Evolutionary conservation across 345 rosid species (phyloP), one percentile per base, ranked within the genome.

Genomic region (Camelina hispida): DNA sequence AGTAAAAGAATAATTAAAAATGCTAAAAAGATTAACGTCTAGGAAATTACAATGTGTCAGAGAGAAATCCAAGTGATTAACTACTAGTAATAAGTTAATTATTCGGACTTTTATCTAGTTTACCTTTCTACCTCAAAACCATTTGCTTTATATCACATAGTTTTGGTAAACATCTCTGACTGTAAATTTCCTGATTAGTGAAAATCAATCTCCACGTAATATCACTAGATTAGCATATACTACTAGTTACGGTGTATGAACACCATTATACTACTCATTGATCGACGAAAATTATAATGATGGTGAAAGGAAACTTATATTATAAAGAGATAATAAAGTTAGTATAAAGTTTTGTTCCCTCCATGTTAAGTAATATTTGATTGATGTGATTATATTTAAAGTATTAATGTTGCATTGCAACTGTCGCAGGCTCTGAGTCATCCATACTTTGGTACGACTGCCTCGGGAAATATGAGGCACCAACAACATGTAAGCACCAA

Each of bases 381-480:
- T 60, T 78, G 73, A 66, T 78, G 73, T 78, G 77, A 66, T 66
- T 25, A 71, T 56, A 20, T 58, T 55, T 34, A 63, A 35, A 62
- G 58, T 54, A 63, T 47, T 20, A 38, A 48, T 76, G 52, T 14
- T 66, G 20, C 20, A 38, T 35, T 16, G 43, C 40, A 66, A 71
- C 70, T 73, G 59, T 76, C 79, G 63, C 86, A 96, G 99, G 98
- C 98, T 61, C 95, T 94, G 66, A 90, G 98, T 85, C 84, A 87
- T 69, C 98, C 99, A 71, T 95, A 95, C 96, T 74, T 92, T 88
- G 95, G 89, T 82, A 77, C 72, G 62, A 71, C 73, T 74, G 89
- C 84, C 73, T 86, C 95, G 17, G 81, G 82, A 61, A 87, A 82
- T 77, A 74, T 83, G 82, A 86, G 87, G 81, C 91, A 82, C 56